phyloP scores from a whole-genome alignment of 768 basidiomycete genomes.

The Candolleomyces eurysporus region DNA sequence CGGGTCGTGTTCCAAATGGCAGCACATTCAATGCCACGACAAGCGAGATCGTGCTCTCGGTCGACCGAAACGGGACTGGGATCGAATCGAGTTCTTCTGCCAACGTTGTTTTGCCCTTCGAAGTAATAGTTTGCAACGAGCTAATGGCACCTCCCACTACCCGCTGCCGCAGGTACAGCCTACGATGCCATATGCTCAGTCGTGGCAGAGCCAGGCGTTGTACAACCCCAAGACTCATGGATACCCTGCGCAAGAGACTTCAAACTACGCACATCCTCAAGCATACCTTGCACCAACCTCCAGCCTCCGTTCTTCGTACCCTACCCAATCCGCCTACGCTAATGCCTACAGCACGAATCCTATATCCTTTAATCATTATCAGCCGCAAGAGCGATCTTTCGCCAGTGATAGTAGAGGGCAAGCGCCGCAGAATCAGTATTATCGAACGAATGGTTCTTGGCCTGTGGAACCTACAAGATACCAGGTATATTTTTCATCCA shows the following conservation, averaged over 20 bases:
- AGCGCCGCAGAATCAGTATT: constrained; percentile 1
- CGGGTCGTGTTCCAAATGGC: constrained; percentile 82
- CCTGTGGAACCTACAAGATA: background rate
- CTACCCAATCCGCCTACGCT: background rate
- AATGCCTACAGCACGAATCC: constrained; percentile 13
- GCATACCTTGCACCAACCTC: constrained; percentile 3
- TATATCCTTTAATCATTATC: constrained; percentile 48
- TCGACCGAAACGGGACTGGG: constrained; percentile 75
- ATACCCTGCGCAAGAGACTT: background rate
- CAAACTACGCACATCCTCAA: background rate
- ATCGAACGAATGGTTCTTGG: constrained; percentile 2
- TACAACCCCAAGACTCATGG: background rate
- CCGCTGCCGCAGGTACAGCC: background rate
- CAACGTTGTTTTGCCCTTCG: constrained; percentile 43
- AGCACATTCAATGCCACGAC: constrained; percentile 87
- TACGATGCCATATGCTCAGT: background rate
- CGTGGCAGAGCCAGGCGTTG: background rate
- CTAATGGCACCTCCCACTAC: background rate
- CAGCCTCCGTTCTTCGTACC: constrained; percentile 4
- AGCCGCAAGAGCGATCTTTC: constrained; percentile 42
- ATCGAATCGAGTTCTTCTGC: constrained; percentile 81
- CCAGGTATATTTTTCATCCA: background rate
- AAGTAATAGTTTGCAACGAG: constrained; percentile 14
- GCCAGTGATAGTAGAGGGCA: constrained; percentile 4
- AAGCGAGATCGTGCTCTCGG: constrained; percentile 62